Percentiles rank a stretch among this genome's conserved stretches.
These are phyloP conservation scores for Rhinocladiella mackenziei DNA, from an alignment of 2,329 filamentous ascomycete species.

Conservation along the genomic window DNA sequence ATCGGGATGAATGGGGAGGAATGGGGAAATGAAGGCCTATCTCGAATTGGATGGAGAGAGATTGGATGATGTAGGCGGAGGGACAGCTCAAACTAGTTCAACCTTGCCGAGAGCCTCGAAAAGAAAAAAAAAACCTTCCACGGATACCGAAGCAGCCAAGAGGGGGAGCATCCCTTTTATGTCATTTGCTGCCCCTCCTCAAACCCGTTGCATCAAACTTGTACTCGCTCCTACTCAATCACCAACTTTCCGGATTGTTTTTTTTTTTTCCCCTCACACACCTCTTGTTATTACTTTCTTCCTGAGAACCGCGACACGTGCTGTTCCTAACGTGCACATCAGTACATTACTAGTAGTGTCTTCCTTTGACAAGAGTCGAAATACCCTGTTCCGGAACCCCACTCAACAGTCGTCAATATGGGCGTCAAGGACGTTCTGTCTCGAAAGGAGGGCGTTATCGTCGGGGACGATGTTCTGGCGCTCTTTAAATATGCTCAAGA, in stretches of 20 bases:
- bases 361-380: too few relatives aligned
- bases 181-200: conserved; percentile 1
- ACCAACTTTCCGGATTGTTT: too few relatives aligned
- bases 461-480: conserved; percentile 61
- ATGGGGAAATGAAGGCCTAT: background rate
- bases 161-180: background rate
- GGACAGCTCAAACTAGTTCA: too few relatives aligned
- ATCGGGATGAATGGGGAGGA: background rate
- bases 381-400: conserved; percentile 2
- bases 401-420: conserved; percentile 20
- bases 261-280: background rate
- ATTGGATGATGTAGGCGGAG: background rate
- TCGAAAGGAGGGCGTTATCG: conserved; percentile 64
- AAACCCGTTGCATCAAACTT: background rate
- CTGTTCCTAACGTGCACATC: background rate
- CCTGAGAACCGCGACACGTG: background rate
- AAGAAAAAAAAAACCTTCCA: too few relatives aligned
- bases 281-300: background rate
- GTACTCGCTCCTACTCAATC: too few relatives aligned
- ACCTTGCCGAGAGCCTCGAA: too few relatives aligned
- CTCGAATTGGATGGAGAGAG: background rate
- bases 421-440: conserved; percentile 53
- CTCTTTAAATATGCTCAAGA: conserved; percentile 90
- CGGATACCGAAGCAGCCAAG: too few relatives aligned
- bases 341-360: too few relatives aligned